Percentiles rank a stretch among this genome's conserved stretches.
Conservation (phyloP, 2,329 filamentous ascomycete species). For the Exophiala sideris region DNA sequence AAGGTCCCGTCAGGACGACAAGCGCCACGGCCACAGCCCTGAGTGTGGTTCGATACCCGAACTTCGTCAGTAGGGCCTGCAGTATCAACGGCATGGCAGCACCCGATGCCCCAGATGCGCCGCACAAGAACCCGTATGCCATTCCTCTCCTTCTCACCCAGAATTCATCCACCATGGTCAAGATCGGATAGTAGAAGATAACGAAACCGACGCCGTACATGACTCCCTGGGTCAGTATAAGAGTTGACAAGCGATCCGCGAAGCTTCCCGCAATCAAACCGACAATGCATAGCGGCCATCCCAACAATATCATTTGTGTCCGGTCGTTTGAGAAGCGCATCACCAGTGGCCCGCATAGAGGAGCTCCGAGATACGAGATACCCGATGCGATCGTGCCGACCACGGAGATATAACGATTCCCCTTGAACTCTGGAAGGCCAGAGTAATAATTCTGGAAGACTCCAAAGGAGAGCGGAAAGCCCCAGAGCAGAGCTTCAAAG, state of each 20-base stretch:
- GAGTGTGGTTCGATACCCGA: slow-evolving; percentile 43
- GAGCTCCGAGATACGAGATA: slow-evolving; percentile 27
- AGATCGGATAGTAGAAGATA: slow-evolving; percentile 38
- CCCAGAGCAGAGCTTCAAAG: slow-evolving; percentile 28
- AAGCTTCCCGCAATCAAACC: slow-evolving; percentile 38
- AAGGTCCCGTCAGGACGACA: slow-evolving; percentile 37
- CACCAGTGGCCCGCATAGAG: slow-evolving; percentile 33
- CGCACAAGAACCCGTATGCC: slow-evolving; percentile 26
- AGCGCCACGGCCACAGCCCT: slow-evolving; percentile 42
- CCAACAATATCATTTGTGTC: slow-evolving; percentile 37
- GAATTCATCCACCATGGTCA: slow-evolving; percentile 42
- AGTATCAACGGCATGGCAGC: slow-evolving; percentile 46
- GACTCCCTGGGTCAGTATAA: slow-evolving; percentile 42
- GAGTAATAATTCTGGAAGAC: slow-evolving; percentile 38
- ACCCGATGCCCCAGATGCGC: slow-evolving; percentile 43
- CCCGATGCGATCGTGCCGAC: slow-evolving; percentile 34
- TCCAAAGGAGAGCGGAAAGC: slow-evolving; percentile 31
- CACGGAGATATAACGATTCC: slow-evolving; percentile 30
- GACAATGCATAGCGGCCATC: slow-evolving; percentile 41
- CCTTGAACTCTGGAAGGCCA: slow-evolving; percentile 28
- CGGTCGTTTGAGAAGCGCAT: slow-evolving; percentile 36
- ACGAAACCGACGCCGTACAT: slow-evolving; percentile 41
- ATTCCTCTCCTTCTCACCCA: slow-evolving; percentile 39
- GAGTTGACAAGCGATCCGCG: slow-evolving; percentile 31
- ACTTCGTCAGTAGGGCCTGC: slow-evolving; percentile 41